A percentile compares a stretch with the other conserved stretches of the same genome.
phyloP scores from a whole-genome alignment of 768 basidiomycete species.

The Tulasnella sp. region DNA sequence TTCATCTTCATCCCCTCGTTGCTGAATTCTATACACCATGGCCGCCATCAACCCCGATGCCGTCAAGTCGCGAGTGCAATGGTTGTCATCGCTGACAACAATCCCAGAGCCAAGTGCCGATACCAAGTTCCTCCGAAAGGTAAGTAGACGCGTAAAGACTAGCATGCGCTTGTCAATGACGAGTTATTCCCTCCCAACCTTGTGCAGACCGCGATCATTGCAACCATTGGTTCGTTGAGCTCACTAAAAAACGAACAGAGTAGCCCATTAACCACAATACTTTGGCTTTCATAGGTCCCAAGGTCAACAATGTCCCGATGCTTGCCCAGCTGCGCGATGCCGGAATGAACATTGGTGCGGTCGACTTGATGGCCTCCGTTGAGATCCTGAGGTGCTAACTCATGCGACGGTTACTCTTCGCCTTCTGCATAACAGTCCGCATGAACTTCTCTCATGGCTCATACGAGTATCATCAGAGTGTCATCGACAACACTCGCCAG shows the following conservation, averaged over 20 bases:
- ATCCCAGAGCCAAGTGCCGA: slow-evolving; percentile 46
- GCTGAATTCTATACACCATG: neutral
- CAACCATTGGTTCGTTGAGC: slow-evolving; percentile 80
- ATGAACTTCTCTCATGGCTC: slow-evolving; percentile 99
- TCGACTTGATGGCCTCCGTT: neutral
- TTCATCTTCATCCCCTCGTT: neutral
- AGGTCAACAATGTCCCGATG: slow-evolving; percentile 88
- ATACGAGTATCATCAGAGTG: slow-evolving; percentile 98
- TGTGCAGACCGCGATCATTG: slow-evolving; percentile 93
- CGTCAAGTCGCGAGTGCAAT: slow-evolving; percentile 23
- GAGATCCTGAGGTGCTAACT: neutral
- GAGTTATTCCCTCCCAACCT: slow-evolving; percentile 24
- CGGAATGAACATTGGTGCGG: slow-evolving; percentile 95
- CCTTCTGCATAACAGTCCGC: slow-evolving; percentile 59
- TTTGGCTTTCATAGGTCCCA: slow-evolving; percentile 61
- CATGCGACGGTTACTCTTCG: neutral
- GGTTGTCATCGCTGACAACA: slow-evolving; percentile 19
- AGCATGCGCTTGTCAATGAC: slow-evolving; percentile 24
- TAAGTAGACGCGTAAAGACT: slow-evolving; percentile 40
- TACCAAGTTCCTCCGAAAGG: slow-evolving; percentile 90
- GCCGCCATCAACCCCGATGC: neutral
- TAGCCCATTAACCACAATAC: slow-evolving; percentile 20
- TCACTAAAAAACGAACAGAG: slow-evolving; percentile 21
- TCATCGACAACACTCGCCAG: slow-evolving; percentile 94
- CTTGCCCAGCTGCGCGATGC: slow-evolving; percentile 78